Percentiles rank a stretch among this genome's conserved stretches.
phyloP scores from a whole-genome alignment of 331 rosid genomes.

The Malus hybrid region DNA sequence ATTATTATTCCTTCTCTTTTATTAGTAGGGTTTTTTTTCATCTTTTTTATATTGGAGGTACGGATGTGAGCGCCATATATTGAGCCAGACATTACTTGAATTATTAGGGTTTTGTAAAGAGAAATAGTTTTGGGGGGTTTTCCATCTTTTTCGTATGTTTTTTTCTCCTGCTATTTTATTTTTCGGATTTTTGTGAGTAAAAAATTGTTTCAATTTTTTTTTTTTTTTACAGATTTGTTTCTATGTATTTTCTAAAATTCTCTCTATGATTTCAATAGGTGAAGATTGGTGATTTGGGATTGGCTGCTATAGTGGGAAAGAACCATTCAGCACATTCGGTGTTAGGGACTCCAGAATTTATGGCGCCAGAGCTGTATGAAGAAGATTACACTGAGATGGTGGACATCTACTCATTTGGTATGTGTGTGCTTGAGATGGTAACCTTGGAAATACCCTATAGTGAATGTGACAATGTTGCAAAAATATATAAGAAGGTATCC shows the following conservation, averaged over 20 bases:
- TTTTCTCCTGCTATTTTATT: no score
- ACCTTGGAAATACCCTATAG: conserved; percentile 69
- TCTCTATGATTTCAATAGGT: conserved; percentile 28
- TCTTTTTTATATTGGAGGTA: no score
- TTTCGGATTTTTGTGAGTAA: no score
- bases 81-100: no score
- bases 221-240: neutral
- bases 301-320: conserved; percentile 71
- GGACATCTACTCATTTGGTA: conserved; percentile 77
- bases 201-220: neutral
- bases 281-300: conserved; percentile 80
- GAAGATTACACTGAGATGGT: conserved; percentile 73
- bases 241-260: neutral
- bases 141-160: no score
- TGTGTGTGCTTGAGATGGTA: conserved; percentile 73
- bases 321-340: conserved; percentile 65
- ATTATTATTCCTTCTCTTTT: neutral
- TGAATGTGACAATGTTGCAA: conserved; percentile 70
- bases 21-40: neutral
- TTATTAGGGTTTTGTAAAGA: no score
- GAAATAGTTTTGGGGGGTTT: no score
- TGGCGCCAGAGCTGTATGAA: conserved; percentile 81
- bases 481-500: conserved; percentile 62
- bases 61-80: no score
- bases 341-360: conserved; percentile 70